Base-by-base conservation (phyloP, 2,329 filamentous ascomycete species). In the Sphaerostilbella broomeana region DNA sequence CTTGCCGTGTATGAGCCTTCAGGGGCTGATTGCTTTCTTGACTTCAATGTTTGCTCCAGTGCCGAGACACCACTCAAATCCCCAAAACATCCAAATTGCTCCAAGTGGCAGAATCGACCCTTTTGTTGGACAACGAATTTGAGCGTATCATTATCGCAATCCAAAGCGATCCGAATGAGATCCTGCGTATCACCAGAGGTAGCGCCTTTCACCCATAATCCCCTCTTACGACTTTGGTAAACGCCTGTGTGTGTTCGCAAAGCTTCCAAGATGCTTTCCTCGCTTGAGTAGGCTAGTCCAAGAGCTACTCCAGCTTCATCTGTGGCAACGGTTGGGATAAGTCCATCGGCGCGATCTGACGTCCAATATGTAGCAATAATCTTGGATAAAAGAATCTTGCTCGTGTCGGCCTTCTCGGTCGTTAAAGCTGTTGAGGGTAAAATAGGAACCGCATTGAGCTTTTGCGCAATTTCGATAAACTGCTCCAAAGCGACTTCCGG, bases 171-270 rank as follows among this genome's bases (percentile, higher is more conserved):
- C 42, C 80, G 80, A 16, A 97, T 71, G 35, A 98, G 72, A 60
- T 95, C 81, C 62, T 98, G 92, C 10, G 86, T 86, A 59, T 97
- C 89, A 11, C 92, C 92, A 38, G 90, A 97, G 7, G 84, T 92
- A 37, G 89, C 86, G 5, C 92, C 92, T 68, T 98, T 98, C 63
- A 94, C 84, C 92, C 92, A 98, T 19, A 98, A 65, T 1, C 92
- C 92, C 30, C 92, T 78, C 70, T 95, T 97, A 37, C 92, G 77
- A 67, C 90, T 97, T 64, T 95, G 88, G 61, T 98, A 98, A 25
- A 97, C 90, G 21, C 92, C 89, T 1, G 69, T 70, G 52, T 73
- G 69, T 5, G 87, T 94, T 54, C 77, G 78, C 45, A 98, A 60
- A 25, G 90, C 90, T 65, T 94, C 90, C 7, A 79, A 72, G 22